Percentiles rank a stretch among this genome's conserved stretches.
Conservation (phyloP, 208 protist genomes). For the Wallacemonas rigidus region DNA sequence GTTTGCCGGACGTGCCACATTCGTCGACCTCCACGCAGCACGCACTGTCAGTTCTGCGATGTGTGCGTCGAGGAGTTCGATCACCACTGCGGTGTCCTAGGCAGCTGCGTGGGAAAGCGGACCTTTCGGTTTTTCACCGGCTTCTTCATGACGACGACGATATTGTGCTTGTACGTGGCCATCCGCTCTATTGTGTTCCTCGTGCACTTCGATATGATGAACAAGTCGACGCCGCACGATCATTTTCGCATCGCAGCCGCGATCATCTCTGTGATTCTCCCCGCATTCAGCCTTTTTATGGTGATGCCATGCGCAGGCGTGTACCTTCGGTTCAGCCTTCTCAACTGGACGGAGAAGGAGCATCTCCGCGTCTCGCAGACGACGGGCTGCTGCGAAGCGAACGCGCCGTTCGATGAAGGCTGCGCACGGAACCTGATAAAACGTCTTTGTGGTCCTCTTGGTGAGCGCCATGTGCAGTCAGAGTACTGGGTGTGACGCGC, state of each 20-base stretch:
- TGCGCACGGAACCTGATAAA: slow-evolving; percentile 34
- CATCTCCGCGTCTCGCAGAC: slow-evolving; percentile 13
- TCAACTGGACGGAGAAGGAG: slow-evolving; percentile 58
- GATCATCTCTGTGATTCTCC: slow-evolving; percentile 1
- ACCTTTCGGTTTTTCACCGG: slow-evolving; percentile 85
- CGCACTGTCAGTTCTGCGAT: slow-evolving; percentile 81
- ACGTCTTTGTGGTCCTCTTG: slow-evolving; percentile 55
- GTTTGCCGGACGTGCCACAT: slow-evolving; percentile 86
- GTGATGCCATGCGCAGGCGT: slow-evolving; percentile 38
- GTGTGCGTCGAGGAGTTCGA: slow-evolving; percentile 88
- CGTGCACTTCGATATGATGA: slow-evolving; percentile 16
- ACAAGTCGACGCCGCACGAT: slow-evolving; percentile 13
- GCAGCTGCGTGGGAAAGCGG: slow-evolving; percentile 76
- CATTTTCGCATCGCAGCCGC: slow-evolving; percentile 32
- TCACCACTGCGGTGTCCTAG: slow-evolving; percentile 83
- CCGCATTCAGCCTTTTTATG: slow-evolving; percentile 18
- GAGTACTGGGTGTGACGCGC: slow-evolving; percentile 15
- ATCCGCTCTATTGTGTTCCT: slow-evolving; percentile 50
- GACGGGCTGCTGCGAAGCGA: slow-evolving; percentile 21
- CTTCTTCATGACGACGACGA: slow-evolving; percentile 59
- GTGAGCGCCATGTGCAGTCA: slow-evolving; percentile 4
- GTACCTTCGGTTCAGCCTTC: slow-evolving; percentile 51
- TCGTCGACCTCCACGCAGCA: slow-evolving; percentile 69
- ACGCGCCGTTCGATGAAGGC: slow-evolving; percentile 31
- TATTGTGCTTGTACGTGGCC: slow-evolving; percentile 43